These are phyloP conservation scores for Fusarium tricinctum DNA, from an alignment of 2,329 filamentous ascomycete species.

Conservation along the genomic window DNA sequence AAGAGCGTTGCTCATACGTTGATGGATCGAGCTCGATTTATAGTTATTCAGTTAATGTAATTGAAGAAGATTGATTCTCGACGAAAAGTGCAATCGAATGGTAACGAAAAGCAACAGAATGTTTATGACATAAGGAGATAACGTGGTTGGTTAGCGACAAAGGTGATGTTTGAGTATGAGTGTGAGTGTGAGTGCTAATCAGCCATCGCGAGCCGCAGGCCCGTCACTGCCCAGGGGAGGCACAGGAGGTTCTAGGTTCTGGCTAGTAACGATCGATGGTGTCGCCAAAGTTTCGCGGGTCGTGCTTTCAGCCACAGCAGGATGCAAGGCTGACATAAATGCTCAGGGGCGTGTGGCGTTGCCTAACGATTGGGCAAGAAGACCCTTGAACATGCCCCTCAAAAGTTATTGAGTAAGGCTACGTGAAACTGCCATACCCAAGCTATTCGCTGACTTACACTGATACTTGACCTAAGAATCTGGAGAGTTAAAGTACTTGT, in stretches of 20 bases:
- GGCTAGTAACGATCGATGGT: constrained; percentile 13
- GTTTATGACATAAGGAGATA: constrained; percentile 5
- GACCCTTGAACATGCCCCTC: constrained; percentile 27
- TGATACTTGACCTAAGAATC: accelerated
- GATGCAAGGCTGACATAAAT: constrained; percentile 28
- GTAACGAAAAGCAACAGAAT: not conserved
- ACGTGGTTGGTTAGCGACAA: constrained; percentile 10
- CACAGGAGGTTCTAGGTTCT: constrained; percentile 20
- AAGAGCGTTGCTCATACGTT: not conserved
- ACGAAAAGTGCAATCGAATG: not conserved
- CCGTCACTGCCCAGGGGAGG: constrained; percentile 21
- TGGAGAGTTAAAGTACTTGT: accelerated
- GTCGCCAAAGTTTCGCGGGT: constrained; percentile 26
- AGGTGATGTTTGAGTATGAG: constrained; percentile 11
- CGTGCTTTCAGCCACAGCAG: constrained; percentile 21
- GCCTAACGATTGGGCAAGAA: constrained; percentile 16
- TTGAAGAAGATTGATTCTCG: constrained; percentile 7
- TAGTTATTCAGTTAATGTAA: constrained; percentile 3
- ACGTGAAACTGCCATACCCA: not conserved
- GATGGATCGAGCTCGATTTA: not conserved
- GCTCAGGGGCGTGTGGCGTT: constrained; percentile 33
- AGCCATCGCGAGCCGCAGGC: constrained; percentile 36
- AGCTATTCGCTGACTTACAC: not conserved
- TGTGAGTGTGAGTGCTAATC: constrained; percentile 18
- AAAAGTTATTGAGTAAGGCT: constrained; percentile 19